These are phyloP conservation scores for Skeletonema marinoi DNA, from an alignment of 108 stramenopile species.

Conservation along the genomic window DNA sequence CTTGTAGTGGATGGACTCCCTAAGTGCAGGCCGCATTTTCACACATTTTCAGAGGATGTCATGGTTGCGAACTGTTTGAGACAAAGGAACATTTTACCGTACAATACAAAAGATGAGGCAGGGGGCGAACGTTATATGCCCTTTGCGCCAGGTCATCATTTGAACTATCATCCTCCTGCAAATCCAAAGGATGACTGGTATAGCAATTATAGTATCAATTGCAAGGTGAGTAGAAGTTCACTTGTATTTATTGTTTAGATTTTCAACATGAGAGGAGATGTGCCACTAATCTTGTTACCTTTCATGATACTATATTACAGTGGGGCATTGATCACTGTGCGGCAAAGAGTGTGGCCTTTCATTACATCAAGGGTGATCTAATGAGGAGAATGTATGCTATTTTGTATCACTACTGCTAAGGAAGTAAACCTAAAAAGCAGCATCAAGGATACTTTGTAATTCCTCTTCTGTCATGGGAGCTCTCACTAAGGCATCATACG, in stretches of 20 bases:
- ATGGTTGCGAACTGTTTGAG: slow-evolving; percentile 83
- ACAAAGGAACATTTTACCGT: slow-evolving; percentile 69
- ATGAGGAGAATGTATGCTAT: slow-evolving; percentile 82
- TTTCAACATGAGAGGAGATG: no score
- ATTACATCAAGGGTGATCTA: slow-evolving; percentile 85
- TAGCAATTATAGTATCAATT: slow-evolving; percentile 83
- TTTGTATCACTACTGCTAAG: slow-evolving; percentile 57
- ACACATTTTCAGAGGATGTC: slow-evolving; percentile 91
- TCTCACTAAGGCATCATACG: no score
- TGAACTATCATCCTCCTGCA: slow-evolving; percentile 62
- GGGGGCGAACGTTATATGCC: slow-evolving; percentile 96
- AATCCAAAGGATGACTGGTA: slow-evolving; percentile 84
- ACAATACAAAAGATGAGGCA: slow-evolving; percentile 90
- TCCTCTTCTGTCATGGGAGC: neutral
- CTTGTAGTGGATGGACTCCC: slow-evolving; percentile 75
- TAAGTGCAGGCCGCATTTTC: slow-evolving; percentile 74
- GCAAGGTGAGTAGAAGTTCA: slow-evolving; percentile 33
- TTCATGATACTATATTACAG: slow-evolving; percentile 10
- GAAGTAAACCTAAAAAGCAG: neutral
- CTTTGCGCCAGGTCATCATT: slow-evolving; percentile 92
- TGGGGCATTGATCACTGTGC: slow-evolving; percentile 91
- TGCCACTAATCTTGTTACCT: no score
- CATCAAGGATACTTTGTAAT: neutral
- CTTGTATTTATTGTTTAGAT: neutral
- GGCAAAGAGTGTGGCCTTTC: slow-evolving; percentile 87